Base-by-base conservation (phyloP, 106 monocot species). In the Agapanthus africanus region DNA sequence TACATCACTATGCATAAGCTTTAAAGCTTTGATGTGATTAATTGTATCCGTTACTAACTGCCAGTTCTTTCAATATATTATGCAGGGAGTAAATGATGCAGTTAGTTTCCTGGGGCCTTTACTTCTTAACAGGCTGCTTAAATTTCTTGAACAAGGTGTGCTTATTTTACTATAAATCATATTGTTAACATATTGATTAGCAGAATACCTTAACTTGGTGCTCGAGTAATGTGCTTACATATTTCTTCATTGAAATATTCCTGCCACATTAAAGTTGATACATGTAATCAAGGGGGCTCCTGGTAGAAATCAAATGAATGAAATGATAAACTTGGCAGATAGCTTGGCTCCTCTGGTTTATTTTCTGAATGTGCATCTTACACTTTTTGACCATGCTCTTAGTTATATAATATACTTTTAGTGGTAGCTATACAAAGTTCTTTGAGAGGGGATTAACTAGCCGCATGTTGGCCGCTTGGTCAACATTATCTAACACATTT, bases 121-220 rank as follows among this genome's bases (percentile, higher is more conserved):
- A 70, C 79, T 97, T 54, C 86, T 97, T 44, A 97, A 97, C 80
- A 86, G 68, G 80, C 80, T 97, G 50, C 83, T 97, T 39, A 40
- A 44, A 37, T 91, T 81, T 81, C 86, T 97, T 76, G 86, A 97
- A 63, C 63, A 82, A 84, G 95, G 95, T 84, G 63, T 21, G 57
- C 40, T 22, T 41, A 25, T 54, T 77, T 61, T 66, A 42, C n/a
- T 33, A 7, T 26, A 44, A 3, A 47, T 47, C 46, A 47, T 2
- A 0, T n/a, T n/a, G n/a, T n/a, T n/a, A n/a, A n/a, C n/a, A n/a
- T n/a, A n/a, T n/a, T n/a, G n/a, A n/a, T n/a, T n/a, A n/a, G n/a
- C n/a, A n/a, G n/a, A n/a, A n/a, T n/a, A n/a, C n/a, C n/a, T n/a
- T n/a, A n/a, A n/a, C n/a, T n/a, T n/a, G n/a, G n/a, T n/a, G n/a